Evolutionary conservation across 2,329 filamentous ascomycete genomes (phyloP), one percentile per base, ranked within the genome.

Genomic region (Ramularia endophylla): DNA sequence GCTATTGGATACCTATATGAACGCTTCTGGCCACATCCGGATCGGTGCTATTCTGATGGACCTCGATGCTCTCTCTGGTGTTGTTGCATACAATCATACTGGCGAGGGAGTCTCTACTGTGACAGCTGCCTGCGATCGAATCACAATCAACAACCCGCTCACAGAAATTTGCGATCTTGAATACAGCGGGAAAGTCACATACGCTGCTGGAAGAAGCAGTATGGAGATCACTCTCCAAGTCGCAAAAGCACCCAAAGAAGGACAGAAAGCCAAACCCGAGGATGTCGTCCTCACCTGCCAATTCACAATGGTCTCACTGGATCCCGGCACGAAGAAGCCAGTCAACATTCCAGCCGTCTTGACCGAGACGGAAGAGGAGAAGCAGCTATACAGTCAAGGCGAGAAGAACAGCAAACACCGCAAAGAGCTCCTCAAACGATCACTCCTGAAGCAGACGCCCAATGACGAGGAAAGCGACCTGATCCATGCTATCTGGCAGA

Each of bases 111-210:
- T 81, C 1, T 77, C 74, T 2, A 81, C 77, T 2, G 78, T 82
- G 25, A 82, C 78, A 3, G 78, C 78, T 12, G 77, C 77, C 15
- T 78, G 77, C 42, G 78, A 82, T 54, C 65, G 78, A 36, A 82
- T 82, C 51, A 75, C 73, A 3, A 80, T 88, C 51, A 76, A 84
- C 35, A 77, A 85, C 44, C 83, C 83, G 0, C 67, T 88, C 17
- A 83, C 78, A 27, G 83, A 87, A 55, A 86, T 89, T 40, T 87
- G 83, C 51, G 84, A 89, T 60, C 74, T 89, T 8, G 80, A 88
- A 56, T 74, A 87, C 28, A 85, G 80, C 43, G 78, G 78, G 4
- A 71, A 77, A 47, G 78, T 81, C 15, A 80, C 83, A 0, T 87
- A 86, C 58, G 82, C 83, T 0, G 83, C 83, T 1, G 83, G 84